Percentiles rank a stretch among this genome's conserved stretches.
Conservation (phyloP, 2,329 filamentous ascomycete species). For the Pseudomassariella vexata region DNA sequence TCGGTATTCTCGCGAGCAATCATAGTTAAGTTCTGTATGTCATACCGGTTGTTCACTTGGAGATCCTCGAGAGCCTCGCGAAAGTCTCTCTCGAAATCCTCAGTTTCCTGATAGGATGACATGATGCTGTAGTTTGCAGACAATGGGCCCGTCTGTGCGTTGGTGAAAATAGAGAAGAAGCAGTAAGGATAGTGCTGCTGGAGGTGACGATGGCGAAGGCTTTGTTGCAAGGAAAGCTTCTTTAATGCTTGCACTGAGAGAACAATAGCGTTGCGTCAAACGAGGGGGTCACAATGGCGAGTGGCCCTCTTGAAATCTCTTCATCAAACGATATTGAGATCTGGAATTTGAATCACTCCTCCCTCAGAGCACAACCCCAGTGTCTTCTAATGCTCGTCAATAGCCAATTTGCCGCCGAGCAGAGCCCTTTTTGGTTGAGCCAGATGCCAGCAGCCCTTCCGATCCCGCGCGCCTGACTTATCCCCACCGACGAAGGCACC, state of each 20-base stretch:
- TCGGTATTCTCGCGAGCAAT: constrained; percentile 97
- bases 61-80: constrained; percentile 88
- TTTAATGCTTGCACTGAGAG: constrained; percentile 9
- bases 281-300: constrained; percentile 9
- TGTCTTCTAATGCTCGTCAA: too few relatives aligned
- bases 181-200: neutral
- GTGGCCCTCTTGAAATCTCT: constrained; percentile 8
- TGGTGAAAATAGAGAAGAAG: constrained; percentile 5
- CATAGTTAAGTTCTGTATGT: constrained; percentile 95
- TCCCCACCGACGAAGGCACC: too few relatives aligned
- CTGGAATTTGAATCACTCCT: too few relatives aligned
- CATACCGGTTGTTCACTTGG: constrained; percentile 82
- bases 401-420: too few relatives aligned
- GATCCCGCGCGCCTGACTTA: too few relatives aligned
- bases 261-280: constrained; percentile 9
- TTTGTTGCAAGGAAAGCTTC: constrained; percentile 3
- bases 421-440: too few relatives aligned
- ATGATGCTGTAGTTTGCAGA: constrained; percentile 29
- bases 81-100: constrained; percentile 93
- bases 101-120: constrained; percentile 51
- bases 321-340: constrained; percentile 10
- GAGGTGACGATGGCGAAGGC: neutral
- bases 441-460: too few relatives aligned
- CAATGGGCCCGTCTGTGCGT: constrained; percentile 6
- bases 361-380: too few relatives aligned